Conservation (phyloP, 202 grass and related monocot species). For the Musa balbisiana region DNA sequence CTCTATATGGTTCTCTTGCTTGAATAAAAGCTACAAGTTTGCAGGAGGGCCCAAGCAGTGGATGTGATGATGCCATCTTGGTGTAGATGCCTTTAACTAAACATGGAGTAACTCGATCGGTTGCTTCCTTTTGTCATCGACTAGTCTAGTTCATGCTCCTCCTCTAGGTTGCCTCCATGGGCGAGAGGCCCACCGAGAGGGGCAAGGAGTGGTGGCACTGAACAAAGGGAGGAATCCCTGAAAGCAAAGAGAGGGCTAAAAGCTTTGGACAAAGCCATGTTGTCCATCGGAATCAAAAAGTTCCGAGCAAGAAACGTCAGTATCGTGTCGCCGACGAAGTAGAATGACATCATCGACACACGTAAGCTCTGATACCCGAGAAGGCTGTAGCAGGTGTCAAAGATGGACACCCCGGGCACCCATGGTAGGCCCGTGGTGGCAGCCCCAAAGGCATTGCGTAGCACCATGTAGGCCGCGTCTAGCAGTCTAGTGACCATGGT, state of each 20-base stretch:
- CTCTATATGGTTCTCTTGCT: no score
- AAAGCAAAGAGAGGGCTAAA: neutral
- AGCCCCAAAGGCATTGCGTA: constrained; percentile 42
- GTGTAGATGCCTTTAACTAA: neutral
- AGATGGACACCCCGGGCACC: constrained; percentile 42
- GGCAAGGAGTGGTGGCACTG: neutral
- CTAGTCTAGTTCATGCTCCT: neutral
- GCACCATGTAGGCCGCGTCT: constrained; percentile 38
- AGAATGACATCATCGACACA: constrained; percentile 71
- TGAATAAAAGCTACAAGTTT: no score
- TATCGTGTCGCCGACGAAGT: constrained; percentile 47
- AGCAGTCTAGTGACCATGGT: constrained; percentile 63
- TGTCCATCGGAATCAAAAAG: constrained; percentile 60
- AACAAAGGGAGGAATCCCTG: constrained; percentile 11
- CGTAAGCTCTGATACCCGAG: constrained; percentile 61
- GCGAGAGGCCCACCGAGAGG: constrained; percentile 3
- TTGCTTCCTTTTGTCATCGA: neutral
- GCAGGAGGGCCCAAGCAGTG: no score
- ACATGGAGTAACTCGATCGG: neutral
- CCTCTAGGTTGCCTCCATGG: neutral
- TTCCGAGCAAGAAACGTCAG: constrained; percentile 76
- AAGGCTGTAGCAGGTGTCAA: constrained; percentile 88
- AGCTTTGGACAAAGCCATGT: constrained; percentile 1
- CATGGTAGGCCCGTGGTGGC: constrained; percentile 36
- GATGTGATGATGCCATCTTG: neutral